Base-by-base conservation (phyloP, 306 rosid genomes). In the Senna siamea region DNA sequence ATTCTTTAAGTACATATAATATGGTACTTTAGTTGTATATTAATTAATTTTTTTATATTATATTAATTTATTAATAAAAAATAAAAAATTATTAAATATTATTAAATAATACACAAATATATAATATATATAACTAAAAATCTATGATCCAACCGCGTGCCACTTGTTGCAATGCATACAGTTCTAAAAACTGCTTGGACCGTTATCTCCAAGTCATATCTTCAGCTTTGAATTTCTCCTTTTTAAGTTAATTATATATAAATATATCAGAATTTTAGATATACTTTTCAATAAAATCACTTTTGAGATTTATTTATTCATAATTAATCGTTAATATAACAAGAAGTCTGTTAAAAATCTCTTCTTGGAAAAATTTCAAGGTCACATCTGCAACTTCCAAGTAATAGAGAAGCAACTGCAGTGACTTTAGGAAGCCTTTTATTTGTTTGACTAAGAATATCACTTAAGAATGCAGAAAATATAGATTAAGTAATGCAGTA, bases 191-290 rank as follows among this genome's bases (percentile, higher is more conserved):
- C 20, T 44, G 20, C 30, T 51, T 43, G 7, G 13, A 47, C 70
- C 56, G 28, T 56, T 70, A 9, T 60, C 56, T 23, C 65, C 19
- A 66, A 32, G 38, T 44, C 75, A 50, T 60, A 48, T 69, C 58
- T 40, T 70, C 61, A 34, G 41, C 30, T 26, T 26, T 26, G 30
- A 26, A 26, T 26, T 26, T 26, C 30, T 26, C 30, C 30, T 26
- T 26, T 3, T 26, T 5, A 46, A 13, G 15, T 22, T 34, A n/a
- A 15, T n/a, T 0, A 60, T 8, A 14, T 6, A 58, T n/a, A 15
- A 9, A 13, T 1, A 32, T 14, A 14, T 18, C 28, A 30, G 20
- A 14, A 58, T 35, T 38, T 13, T 15, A 2, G 6, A 9, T n/a
- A 14, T 12, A 13, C 7, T 59, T 7, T 59, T 32, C 15, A 28